Conservation (phyloP, 2,329 filamentous ascomycete genomes). For the Canariomyces notabilis region DNA sequence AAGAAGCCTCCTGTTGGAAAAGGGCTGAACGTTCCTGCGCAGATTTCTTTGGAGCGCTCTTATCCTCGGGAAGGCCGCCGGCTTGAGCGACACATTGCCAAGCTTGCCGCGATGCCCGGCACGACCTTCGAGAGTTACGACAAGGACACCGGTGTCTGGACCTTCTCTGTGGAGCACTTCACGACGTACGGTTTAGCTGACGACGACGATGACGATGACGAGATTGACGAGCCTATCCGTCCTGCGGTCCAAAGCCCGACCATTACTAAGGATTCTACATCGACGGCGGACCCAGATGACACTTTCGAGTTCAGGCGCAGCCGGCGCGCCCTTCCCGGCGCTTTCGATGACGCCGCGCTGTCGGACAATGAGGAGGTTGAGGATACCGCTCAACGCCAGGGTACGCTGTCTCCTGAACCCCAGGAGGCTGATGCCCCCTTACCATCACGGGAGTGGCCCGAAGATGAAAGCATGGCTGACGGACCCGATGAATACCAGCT, state of each 20-base stretch:
- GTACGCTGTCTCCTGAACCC: conserved; percentile 92
- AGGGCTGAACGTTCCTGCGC: conserved; percentile 85
- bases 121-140: conserved; percentile 83
- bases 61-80: conserved; percentile 74
- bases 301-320: conserved; percentile 52
- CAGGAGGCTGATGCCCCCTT: conserved; percentile 40
- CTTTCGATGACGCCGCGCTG: conserved; percentile 63
- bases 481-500: conserved; percentile 50
- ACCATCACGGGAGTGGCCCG: conserved; percentile 28
- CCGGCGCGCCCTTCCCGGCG: conserved; percentile 62
- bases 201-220: conserved; percentile 67
- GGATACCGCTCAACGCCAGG: conserved; percentile 48
- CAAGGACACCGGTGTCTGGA: conserved; percentile 75
- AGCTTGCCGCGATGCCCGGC: conserved; percentile 66
- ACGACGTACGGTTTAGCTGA: conserved; percentile 90
- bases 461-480: conserved; percentile 64
- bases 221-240: conserved; percentile 58
- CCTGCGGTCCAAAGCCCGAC: conserved; percentile 23
- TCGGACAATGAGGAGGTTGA: conserved; percentile 53
- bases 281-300: conserved; percentile 46
- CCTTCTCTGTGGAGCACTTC: conserved; percentile 91
- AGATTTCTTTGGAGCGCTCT: conserved; percentile 84
- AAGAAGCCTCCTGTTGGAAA: conserved; percentile 82
- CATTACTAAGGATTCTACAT: conserved; percentile 25
- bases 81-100: conserved; percentile 77